Evolutionary conservation across 2,329 filamentous ascomycete species (phyloP).

Genomic region (Mycosphaerella arachidis): DNA sequence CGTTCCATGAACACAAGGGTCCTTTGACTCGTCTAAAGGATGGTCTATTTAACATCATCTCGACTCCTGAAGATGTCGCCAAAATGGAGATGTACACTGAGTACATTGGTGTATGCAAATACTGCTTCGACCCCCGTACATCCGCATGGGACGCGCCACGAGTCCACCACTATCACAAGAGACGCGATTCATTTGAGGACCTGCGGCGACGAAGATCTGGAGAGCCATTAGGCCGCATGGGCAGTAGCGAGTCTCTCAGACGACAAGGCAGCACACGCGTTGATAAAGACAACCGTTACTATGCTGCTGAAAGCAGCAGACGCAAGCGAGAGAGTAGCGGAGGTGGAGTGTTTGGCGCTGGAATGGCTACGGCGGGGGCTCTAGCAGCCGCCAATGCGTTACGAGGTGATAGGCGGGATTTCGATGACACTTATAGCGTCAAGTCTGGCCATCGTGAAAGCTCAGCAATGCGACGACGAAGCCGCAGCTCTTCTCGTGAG

Average conservation of each 20-base stretch:
- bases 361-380: conserved; percentile 52
- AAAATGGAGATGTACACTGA: conserved; percentile 66
- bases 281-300: conserved; percentile 58
- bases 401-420: conserved; percentile 49
- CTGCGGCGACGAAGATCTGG: conserved; percentile 25
- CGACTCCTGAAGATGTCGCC: conserved; percentile 54
- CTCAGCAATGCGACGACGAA: conserved; percentile 30
- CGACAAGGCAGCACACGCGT: conserved; percentile 41
- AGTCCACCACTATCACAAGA: conserved; percentile 52
- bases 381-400: conserved; percentile 51
- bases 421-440: conserved; percentile 58
- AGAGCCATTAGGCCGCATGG: conserved; percentile 23
- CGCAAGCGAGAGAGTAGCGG: conserved; percentile 39
- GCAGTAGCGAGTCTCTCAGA: conserved; percentile 33
- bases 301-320: conserved; percentile 46
- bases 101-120: conserved; percentile 60
- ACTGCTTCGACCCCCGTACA: conserved; percentile 60
- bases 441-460: conserved; percentile 48
- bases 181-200: conserved; percentile 29
- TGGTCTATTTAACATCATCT: conserved; percentile 42
- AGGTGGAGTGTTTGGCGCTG: conserved; percentile 50
- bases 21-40: conserved; percentile 58
- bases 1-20: conserved; percentile 50
- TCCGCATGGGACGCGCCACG: conserved; percentile 55
- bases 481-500: conserved; percentile 31